Evolutionary conservation across 306 rosid species (phyloP).

Genomic region (Inga leiocalycina): DNA sequence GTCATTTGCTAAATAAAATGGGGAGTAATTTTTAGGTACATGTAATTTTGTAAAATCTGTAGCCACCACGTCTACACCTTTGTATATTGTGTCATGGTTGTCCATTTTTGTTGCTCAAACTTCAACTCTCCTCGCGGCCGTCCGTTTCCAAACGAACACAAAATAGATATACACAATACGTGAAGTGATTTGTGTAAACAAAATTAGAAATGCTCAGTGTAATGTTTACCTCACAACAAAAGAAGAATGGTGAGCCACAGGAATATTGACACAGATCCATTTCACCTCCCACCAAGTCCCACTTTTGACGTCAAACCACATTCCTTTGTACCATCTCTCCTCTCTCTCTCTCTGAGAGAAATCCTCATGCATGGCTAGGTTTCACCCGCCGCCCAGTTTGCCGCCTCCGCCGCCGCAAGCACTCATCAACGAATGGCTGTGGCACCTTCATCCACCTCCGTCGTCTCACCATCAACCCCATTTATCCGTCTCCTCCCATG

Average conservation of each 20-base stretch:
- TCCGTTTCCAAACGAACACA: background rate
- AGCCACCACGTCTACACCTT: too few relatives aligned
- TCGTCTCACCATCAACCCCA: background rate
- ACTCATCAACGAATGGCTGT: conserved; percentile 25
- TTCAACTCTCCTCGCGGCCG: background rate
- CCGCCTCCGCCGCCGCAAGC: conserved; percentile 10
- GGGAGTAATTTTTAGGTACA: too few relatives aligned
- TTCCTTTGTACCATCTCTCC: background rate
- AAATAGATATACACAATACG: background rate
- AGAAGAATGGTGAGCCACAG: conserved; percentile 33
- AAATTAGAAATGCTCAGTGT: background rate
- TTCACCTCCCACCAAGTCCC: conserved; percentile 40
- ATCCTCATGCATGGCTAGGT: conserved; percentile 57
- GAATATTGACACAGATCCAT: conserved; percentile 25
- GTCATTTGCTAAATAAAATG: too few relatives aligned
- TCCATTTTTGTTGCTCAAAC: too few relatives aligned
- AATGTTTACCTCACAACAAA: conserved; percentile 39
- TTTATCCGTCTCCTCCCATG: background rate
- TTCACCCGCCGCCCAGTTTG: conserved; percentile 35
- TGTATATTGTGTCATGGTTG: too few relatives aligned
- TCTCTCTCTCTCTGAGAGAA: conserved; percentile 2
- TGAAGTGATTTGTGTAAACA: background rate
- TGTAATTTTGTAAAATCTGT: too few relatives aligned
- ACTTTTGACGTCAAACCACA: conserved; percentile 63
- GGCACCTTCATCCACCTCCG: background rate